These are phyloP conservation scores for Yamadazyma buinensis DNA, from an alignment of 1,139 yeast species.

Conservation along the genomic window DNA sequence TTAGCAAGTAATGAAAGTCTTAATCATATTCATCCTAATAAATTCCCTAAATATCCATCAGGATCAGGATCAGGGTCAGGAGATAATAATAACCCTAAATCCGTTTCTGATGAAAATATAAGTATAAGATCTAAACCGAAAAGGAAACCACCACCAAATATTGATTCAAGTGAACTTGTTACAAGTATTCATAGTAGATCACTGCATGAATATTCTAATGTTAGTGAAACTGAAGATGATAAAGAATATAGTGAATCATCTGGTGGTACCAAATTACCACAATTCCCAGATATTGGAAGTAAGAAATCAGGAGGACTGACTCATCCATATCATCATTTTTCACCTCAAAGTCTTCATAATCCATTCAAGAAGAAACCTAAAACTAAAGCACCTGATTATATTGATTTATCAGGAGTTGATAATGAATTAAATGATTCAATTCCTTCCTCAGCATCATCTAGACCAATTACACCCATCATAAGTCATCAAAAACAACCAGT, in stretches of 20 bases:
- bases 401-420: constrained; percentile 16
- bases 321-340: neutral
- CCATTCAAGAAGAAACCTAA: constrained; percentile 17
- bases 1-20: constrained; percentile 17
- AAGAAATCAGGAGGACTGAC: neutral
- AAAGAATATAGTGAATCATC: constrained; percentile 11
- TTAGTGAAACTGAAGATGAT: constrained; percentile 11
- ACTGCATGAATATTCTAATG: constrained; percentile 12
- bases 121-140: constrained; percentile 15
- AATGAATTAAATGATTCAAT: constrained; percentile 11
- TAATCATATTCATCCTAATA: constrained; percentile 3
- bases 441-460: constrained; percentile 12
- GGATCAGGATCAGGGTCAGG: constrained; percentile 11
- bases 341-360: constrained; percentile 4
- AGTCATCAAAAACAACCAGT: constrained; percentile 27
- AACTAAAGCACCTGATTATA: constrained; percentile 15
- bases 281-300: constrained; percentile 23
- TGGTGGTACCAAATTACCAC: constrained; percentile 19
- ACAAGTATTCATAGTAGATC: constrained; percentile 15
- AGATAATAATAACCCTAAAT: constrained; percentile 1
- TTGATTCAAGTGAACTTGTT: constrained; percentile 1
- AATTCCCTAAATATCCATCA: constrained; percentile 7
- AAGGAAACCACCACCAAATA: constrained; percentile 25
- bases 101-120: constrained; percentile 11
- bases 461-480: constrained; percentile 14